Conservation (phyloP, 768 basidiomycete genomes). For the Tylopilus cervinicoccineus region DNA sequence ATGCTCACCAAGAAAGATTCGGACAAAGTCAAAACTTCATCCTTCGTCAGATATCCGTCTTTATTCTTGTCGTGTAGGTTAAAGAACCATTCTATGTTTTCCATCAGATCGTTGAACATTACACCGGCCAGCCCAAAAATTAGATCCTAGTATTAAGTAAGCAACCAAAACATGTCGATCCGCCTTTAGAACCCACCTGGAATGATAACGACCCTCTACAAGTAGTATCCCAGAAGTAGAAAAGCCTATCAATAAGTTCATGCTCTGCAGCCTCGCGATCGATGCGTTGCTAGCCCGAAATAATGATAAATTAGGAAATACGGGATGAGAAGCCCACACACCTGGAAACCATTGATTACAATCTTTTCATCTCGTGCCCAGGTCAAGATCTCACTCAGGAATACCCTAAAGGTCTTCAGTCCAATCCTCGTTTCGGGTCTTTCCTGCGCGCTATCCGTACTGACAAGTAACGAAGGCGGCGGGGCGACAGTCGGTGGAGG, state of each 20-base stretch:
- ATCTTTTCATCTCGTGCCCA: conserved; percentile 96
- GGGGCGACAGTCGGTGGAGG: conserved; percentile 54
- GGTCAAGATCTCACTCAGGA: conserved; percentile 87
- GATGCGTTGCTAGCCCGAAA: conserved; percentile 62
- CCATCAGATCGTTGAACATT: conserved; percentile 97
- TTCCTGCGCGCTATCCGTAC: conserved; percentile 60
- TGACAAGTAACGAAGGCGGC: conserved; percentile 48
- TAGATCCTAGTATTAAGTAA: conserved; percentile 58
- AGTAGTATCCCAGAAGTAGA: conserved; percentile 90
- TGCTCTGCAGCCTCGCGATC: conserved; percentile 93
- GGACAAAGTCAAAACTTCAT: conserved; percentile 92
- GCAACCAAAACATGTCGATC: neutral
- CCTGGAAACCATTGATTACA: conserved; percentile 89
- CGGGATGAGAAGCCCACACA: conserved; percentile 23
- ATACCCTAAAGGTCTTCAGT: conserved; percentile 78
- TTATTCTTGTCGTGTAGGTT: conserved; percentile 94
- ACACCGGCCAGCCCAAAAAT: conserved; percentile 86
- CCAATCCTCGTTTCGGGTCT: conserved; percentile 89
- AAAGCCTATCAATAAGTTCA: conserved; percentile 89
- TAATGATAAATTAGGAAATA: conserved; percentile 4
- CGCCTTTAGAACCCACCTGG: conserved; percentile 51
- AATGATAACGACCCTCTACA: conserved; percentile 82
- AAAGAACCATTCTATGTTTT: conserved; percentile 99
- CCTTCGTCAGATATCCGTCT: conserved; percentile 92
- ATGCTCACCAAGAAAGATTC: conserved; percentile 79